Conservation (phyloP, 805 yeast genomes). For the Osmozyma mogii region DNA sequence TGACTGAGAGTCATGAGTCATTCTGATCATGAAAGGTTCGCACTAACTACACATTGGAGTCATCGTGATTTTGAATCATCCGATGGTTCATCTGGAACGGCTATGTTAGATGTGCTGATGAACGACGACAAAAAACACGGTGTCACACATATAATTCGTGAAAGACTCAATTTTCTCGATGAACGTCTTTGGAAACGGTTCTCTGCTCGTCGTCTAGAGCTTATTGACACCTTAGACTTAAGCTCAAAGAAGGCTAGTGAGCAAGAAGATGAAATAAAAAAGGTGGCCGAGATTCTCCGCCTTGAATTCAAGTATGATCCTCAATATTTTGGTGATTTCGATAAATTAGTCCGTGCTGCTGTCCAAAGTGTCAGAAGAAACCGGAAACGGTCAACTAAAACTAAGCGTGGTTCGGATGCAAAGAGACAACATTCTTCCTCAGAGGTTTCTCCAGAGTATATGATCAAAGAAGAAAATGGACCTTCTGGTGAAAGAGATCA, state of each 20-base stretch:
- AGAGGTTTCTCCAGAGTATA: neutral
- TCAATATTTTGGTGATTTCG: slow-evolving; percentile 63
- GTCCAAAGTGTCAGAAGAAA: slow-evolving; percentile 89
- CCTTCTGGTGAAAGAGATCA: neutral
- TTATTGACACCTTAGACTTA: slow-evolving; percentile 68
- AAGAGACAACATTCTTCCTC: slow-evolving; percentile 6
- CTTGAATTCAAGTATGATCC: slow-evolving; percentile 68
- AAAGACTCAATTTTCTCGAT: slow-evolving; percentile 65
- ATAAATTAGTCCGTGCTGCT: slow-evolving; percentile 85
- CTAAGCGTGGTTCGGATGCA: slow-evolving; percentile 9
- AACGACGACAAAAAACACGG: slow-evolving; percentile 35
- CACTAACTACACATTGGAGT: slow-evolving; percentile 3
- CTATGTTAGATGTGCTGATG: slow-evolving; percentile 3
- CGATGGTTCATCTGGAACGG: neutral
- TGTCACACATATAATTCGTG: slow-evolving; percentile 50
- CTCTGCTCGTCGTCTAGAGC: slow-evolving; percentile 81
- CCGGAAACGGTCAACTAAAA: slow-evolving; percentile 53
- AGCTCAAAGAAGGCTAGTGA: slow-evolving; percentile 79
- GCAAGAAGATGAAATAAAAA: slow-evolving; percentile 74
- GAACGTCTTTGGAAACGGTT: slow-evolving; percentile 83
- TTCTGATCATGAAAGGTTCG: slow-evolving; percentile 1
- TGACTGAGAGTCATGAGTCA: slow-evolving; percentile 9
- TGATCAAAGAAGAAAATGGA: slow-evolving; percentile 3
- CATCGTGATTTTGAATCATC: slow-evolving; percentile 13
- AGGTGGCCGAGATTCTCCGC: slow-evolving; percentile 71